phyloP scores from a whole-genome alignment of 805 yeast genomes.

The Kluyveromyces nonfermentans region DNA sequence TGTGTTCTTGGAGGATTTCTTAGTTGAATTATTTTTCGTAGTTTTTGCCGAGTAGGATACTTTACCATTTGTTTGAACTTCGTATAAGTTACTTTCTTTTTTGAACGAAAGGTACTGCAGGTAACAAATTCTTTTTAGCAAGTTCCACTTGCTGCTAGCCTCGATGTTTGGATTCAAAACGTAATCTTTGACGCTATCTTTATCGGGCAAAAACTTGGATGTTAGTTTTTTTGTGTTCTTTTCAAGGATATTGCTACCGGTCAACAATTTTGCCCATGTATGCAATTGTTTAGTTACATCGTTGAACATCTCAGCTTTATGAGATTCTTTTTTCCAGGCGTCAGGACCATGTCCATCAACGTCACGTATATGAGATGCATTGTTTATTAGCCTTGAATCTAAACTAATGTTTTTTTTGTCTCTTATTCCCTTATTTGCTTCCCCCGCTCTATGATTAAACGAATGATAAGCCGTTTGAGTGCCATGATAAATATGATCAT shows the following conservation, averaged over 20 bases:
- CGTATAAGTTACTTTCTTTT: conserved; percentile 27
- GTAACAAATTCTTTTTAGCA: conserved; percentile 62
- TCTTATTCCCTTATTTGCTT: conserved; percentile 73
- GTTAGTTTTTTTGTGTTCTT: conserved; percentile 20
- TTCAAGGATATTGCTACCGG: conserved; percentile 23
- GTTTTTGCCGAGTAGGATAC: conserved; percentile 1
- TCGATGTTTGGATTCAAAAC: conserved; percentile 38
- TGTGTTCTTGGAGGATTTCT: neutral
- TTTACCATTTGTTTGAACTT: conserved; percentile 1
- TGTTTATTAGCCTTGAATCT: conserved; percentile 72
- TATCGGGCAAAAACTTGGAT: conserved; percentile 42
- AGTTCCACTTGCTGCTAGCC: conserved; percentile 56
- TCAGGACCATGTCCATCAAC: conserved; percentile 73
- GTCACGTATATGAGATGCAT: conserved; percentile 54
- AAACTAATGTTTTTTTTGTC: conserved; percentile 74
- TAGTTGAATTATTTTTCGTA: neutral
- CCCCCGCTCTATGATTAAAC: conserved; percentile 84
- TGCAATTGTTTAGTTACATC: conserved; percentile 47
- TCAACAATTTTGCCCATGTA: conserved; percentile 43
- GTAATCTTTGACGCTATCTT: conserved; percentile 47
- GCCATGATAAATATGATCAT: neutral
- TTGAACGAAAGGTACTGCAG: conserved; percentile 57
- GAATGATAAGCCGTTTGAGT: conserved; percentile 33
- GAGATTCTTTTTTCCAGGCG: conserved; percentile 39
- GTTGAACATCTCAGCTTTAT: conserved; percentile 33